These are phyloP conservation scores for Aeschynomene evenia DNA, from an alignment of 306 rosid genomes.

Conservation along the genomic window DNA sequence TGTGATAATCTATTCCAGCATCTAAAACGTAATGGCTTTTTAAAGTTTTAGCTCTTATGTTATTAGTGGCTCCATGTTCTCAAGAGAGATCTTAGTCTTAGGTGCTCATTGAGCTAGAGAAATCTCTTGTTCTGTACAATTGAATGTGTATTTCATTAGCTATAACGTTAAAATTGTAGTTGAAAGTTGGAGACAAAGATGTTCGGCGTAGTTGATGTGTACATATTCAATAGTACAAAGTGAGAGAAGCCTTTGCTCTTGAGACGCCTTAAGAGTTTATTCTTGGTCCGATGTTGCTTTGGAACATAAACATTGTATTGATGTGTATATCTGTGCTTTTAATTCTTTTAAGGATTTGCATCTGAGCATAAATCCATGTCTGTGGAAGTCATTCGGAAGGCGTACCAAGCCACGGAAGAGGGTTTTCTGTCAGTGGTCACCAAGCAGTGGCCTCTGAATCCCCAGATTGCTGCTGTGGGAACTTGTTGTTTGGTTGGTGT, in stretches of 20 bases:
- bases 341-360: constrained; percentile 53
- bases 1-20: constrained; percentile 77
- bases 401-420: constrained; percentile 92
- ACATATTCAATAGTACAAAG: constrained; percentile 11
- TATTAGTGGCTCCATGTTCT: background rate
- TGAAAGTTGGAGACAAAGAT: background rate
- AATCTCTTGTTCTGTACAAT: background rate
- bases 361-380: constrained; percentile 87
- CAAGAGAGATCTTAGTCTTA: background rate
- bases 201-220: background rate
- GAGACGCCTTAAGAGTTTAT: background rate
- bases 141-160: constrained; percentile 9
- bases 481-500: constrained; percentile 88
- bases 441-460: constrained; percentile 76
- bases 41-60: background rate
- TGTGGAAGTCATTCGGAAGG: constrained; percentile 80
- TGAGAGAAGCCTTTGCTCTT: background rate
- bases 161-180: background rate
- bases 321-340: background rate
- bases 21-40: constrained; percentile 54
- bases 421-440: constrained; percentile 81
- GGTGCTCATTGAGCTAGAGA: background rate
- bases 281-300: background rate
- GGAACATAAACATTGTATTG: constrained; percentile 15
- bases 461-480: constrained; percentile 97